Base-by-base conservation (phyloP, 805 yeast genomes). In the Candida mattraensis region DNA sequence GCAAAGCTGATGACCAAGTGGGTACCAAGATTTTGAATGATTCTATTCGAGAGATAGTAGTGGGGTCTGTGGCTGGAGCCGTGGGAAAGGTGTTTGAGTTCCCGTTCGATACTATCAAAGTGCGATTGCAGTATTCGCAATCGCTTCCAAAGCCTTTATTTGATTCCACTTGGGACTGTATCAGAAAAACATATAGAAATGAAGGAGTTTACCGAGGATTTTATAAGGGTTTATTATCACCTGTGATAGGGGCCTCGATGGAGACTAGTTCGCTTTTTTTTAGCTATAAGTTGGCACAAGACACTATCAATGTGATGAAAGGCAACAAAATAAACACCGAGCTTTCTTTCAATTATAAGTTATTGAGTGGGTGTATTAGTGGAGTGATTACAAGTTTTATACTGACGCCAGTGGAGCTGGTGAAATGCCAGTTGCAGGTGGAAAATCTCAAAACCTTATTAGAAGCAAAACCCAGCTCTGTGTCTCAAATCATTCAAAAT, bases 51-150 rank as follows among this genome's bases (percentile, higher is more conserved):
- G 80, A 76, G 42, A 58, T 76, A 15, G 48, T 64, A 2, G 66
- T 56, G 35, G 80, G 80, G 9, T 77, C 79, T 3, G 48, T 74
- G 1, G 76, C 96, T 1, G 98, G 98, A 11, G 82, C 87, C 37
- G 60, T 78, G 4, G 96, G 95, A 2, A 91, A 89, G 56, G 50
- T 83, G 19, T 74, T 89, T 10, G 98, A 89, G 59, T 89, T 80
- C 51, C 98, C 98, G 0, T 87, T 89, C 48, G 98, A 89, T 53
- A 91, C 97, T 0, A 73, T 88, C 28, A 89, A 89, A 60, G 98
- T 89, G 3, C 70, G 96, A 39, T 67, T 91, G 19, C 91, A 83
- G 54, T 63, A 60, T 37, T 76, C 87, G 1, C 93, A 86, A 53
- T 82, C 88, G 6, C 65, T 78, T 19, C 56, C 63, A 4, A 42